phyloP scores from a whole-genome alignment of 495 filamentous ascomycete genomes.

The Hypomontagnella monticulosa region DNA sequence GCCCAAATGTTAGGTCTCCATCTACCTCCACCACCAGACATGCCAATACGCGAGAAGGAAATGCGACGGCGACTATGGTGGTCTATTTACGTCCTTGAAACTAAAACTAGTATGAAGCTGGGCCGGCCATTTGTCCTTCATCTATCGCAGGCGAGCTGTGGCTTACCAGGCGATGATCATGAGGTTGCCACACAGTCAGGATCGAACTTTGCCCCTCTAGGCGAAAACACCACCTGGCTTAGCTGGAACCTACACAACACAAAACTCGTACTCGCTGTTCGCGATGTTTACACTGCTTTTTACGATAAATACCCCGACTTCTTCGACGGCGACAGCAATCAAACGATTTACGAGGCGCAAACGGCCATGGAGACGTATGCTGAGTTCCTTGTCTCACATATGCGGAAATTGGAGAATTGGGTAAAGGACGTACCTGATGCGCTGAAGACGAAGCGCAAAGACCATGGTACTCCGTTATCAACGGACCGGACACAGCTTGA shows the following conservation, averaged over 20 bases:
- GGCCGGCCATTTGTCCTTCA: conserved; percentile 55
- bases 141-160: conserved; percentile 43
- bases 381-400: conserved; percentile 41
- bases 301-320: conserved; percentile 42
- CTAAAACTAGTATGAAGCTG: conserved; percentile 57
- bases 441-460: conserved; percentile 51
- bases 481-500: conserved; percentile 49
- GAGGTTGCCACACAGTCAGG: conserved; percentile 45
- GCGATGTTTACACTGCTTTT: conserved; percentile 50
- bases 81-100: conserved; percentile 58
- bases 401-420: conserved; percentile 51
- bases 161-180: conserved; percentile 45
- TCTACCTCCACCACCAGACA: conserved; percentile 48
- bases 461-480: conserved; percentile 52
- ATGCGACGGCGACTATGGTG: conserved; percentile 60
- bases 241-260: conserved; percentile 49
- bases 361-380: conserved; percentile 39
- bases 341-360: conserved; percentile 14
- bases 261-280: conserved; percentile 50
- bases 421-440: conserved; percentile 50
- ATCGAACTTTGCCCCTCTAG: conserved; percentile 48
- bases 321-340: conserved; percentile 8
- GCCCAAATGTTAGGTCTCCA: conserved; percentile 61
- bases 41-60: conserved; percentile 49
- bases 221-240: conserved; percentile 36